Evolutionary conservation across 2,329 filamentous ascomycete species (phyloP), one percentile per base, ranked within the genome.

Genomic region (Colletotrichum liaoningense): DNA sequence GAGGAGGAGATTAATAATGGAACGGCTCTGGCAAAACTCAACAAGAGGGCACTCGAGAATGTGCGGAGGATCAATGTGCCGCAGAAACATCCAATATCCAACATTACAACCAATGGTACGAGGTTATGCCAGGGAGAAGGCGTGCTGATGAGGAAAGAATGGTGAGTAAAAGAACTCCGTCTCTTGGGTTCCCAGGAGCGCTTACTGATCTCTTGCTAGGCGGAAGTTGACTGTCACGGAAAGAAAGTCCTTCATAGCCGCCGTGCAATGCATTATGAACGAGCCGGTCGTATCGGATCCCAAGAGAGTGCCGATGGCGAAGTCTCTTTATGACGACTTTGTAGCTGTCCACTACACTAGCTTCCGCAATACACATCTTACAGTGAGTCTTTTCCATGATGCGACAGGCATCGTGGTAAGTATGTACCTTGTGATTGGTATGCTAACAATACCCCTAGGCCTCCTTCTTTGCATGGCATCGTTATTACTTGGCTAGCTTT

Each of bases 221-320:
- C 66, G 77, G 28, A 70, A 73, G 14, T 75, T 79, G 1, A 69
- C 77, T 24, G 74, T 63, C 1, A 42, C 42, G 9, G 71, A 78
- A 33, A 76, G 77, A 12, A 77, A 75, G 52, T 67, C 74, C 0
- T 80, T 79, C 71, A 76, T 79, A 57, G 63, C 69, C 2, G 79
- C 79, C 8, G 79, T 81, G 11, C 74, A 78, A 33, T 81, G 79
- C 56, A 69, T 81, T 5, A 76, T 76, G 67, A 67, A 63, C 16
- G 76, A 77, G 62, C 78, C 79, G 14, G 67, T 75, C 0, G 2
- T 73, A 0, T 70, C 71, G 1, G 55, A 73, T 1, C 60, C 22
- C 5, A 57, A 66, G 28, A 70, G 67, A 6, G 67, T 71, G 0
- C 76, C 77, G 0, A 77, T 75, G 52, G 69, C 78, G 2, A 75